Base-by-base conservation (phyloP, 805 yeast species). In the Tetrapisispora fleetii region DNA sequence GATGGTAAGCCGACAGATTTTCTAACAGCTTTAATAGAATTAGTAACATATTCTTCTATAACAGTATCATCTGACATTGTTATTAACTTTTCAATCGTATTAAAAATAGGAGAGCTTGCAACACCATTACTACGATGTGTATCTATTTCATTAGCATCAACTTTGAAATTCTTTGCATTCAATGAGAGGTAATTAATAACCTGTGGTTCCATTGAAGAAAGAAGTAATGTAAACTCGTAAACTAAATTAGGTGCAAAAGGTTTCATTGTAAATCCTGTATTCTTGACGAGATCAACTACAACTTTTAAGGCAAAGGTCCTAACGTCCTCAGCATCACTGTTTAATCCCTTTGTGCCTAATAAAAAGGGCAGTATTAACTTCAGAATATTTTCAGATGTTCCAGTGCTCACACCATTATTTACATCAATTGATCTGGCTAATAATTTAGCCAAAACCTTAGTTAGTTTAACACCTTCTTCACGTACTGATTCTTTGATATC, bases 401-500 rank as follows among this genome's bases (percentile, higher is more conserved):
- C 65, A 0, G 76, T 60, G 19, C 52, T 49, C 1, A 67, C 65
- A 0, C 75, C 76, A 17, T 70, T 65, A 44, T 65, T 70, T 11
- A 64, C 67, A 41, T 78, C 81, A 16, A 85, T 73, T 22, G 77
- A 72, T 38, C 79, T 72, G 2, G 81, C 79, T 54, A 88, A 68
- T 4, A 77, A 72, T 17, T 80, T 74, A 0, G 95, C 79, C 27
- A 90, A 71, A 10, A 76, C 73, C 52, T 81, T 78, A 0, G 95
- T 79, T 37, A 93, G 68, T 35, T 75, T 76, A 37, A 74, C 67
- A 10, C 95, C 97, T 42, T 87, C 95, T 49, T 77, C 78, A 45
- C 97, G 73, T 3, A 93, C 96, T 67, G 95, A 85, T 36, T 87
- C 96, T 64, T 93, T 93, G 50, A 91, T 87, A 68, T 91, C 98